Base-by-base conservation (phyloP, 2,329 filamentous ascomycete genomes). In the Rachicladosporium sp. region DNA sequence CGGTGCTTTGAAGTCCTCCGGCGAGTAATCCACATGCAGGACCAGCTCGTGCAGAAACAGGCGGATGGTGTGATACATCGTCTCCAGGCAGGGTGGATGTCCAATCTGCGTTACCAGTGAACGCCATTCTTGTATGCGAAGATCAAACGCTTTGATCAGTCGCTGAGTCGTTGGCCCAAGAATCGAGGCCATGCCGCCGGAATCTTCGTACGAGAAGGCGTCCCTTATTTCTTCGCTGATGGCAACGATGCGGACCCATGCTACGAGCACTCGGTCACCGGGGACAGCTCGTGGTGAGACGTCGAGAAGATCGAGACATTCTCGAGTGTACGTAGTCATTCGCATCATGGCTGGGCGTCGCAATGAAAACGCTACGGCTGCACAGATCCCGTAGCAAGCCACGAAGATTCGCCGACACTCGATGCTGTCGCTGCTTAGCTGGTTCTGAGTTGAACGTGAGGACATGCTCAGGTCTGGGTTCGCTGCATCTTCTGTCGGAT, bases 41-140 rank as follows among this genome's bases (percentile, higher is more conserved):
- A 74, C 77, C 39, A 83, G 74, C 58, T 88, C 83, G 55, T 88
- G 80, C 65, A 87, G 78, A 54, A 82, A 86, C 3, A 88, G 64
- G 45, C 70, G 80, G 29, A 84, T 56, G 2, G 80, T 71, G 46
- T 78, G 67, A 47, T 83, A 77, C 44, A 73, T 73, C 47, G 86
- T 70, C 11, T 65, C 63, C 34, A 86, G 64, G 0, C 74, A 69
- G 78, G 54, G 42, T 38, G 33, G 33, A 29, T 44, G 34, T 10
- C 40, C 44, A 10, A 27, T 33, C 29, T 45, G 10, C 0, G 73
- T 66, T 9, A 80, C 66, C n/a, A 66, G 62, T 10, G 62, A 64
- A 36, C 64, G 65, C 62, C 80, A 82, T 45, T 71, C 70, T 11
- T 76, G 68, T 10, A 86, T 58, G 33, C 81, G 71, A 33, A 71